Evolutionary conservation across 495 filamentous ascomycete genomes (phyloP).

Genomic region (Penicillium atrosanguineum): DNA sequence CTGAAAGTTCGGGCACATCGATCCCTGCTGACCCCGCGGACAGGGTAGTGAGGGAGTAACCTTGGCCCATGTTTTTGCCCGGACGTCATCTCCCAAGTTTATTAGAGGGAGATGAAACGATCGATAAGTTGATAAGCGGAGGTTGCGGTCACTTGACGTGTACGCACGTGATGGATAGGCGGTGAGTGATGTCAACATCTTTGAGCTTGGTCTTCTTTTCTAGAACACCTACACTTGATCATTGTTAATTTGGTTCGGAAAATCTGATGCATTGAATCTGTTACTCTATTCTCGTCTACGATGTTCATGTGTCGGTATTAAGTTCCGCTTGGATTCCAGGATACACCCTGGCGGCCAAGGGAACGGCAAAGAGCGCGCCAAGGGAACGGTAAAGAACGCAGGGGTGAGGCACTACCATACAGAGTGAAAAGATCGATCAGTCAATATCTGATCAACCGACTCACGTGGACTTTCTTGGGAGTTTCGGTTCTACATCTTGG

Average conservation of each 20-base stretch:
- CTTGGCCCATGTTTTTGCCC: conserved; percentile 80
- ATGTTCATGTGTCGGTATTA: not conserved
- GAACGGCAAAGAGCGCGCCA: not conserved
- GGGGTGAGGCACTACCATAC: not conserved
- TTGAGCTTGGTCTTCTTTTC: not conserved
- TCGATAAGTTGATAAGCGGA: conserved; percentile 1
- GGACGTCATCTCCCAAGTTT: conserved; percentile 34
- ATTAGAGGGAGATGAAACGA: not conserved
- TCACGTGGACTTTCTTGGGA: not conserved
- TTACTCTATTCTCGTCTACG: not conserved
- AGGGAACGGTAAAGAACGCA: not conserved
- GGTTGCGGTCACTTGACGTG: conserved; percentile 26
- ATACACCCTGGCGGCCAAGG: not conserved
- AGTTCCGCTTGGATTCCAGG: not conserved
- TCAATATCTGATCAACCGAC: not conserved
- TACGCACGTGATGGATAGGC: conserved; percentile 25
- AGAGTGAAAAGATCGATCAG: not conserved
- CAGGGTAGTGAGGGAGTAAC: conserved; percentile 86
- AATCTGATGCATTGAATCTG: not conserved
- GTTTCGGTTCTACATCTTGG: not conserved
- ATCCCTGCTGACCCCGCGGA: conserved; percentile 89
- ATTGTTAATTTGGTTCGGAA: not conserved
- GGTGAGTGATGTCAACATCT: conserved; percentile 15
- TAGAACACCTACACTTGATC: not conserved
- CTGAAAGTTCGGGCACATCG: conserved; percentile 86